Base-by-base conservation (phyloP, 169 alveolate species). In the Theileria sp. region DNA sequence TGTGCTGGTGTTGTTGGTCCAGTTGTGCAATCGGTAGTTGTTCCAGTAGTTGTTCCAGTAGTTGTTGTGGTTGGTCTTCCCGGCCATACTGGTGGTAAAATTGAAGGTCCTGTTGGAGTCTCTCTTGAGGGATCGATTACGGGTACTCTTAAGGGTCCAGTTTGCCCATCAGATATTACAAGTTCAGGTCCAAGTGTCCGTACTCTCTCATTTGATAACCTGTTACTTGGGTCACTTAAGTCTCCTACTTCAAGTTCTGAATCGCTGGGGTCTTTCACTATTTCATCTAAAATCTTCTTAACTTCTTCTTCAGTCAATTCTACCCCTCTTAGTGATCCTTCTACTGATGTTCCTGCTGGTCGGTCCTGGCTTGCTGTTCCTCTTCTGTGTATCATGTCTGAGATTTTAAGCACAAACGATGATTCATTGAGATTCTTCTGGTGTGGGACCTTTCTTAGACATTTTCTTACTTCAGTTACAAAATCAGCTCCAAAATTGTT, bases 361-460 rank as follows among this genome's bases (percentile, higher is more conserved):
- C 8, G n/a, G n/a, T 60, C 68, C 68, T 60, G 68, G 8, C n/a
- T 17, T 5, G 13, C 68, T 60, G 68, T 60, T 25, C 68, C 68
- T 60, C 23, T 60, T 28, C 23, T 60, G 36, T 8, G 12, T 2
- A 44, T 44, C 17, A 44, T 44, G 12, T 44, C 54, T 44, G 54
- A 44, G 54, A 44, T 44, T 44, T 44, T 44, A 13, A 44, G 1
- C 8, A 44, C 17, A 44, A 44, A 44, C 17, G 54, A 7, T 8
- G 54, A 44, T 44, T 13, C 54, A 13, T 2, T 44, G 3, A 44
- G 15, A 15, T 44, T 44, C 54, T 4, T 44, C 17, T 44, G 54
- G 54, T 44, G 54, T 44, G 54, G 54, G 0, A 44, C 54, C 54
- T 4, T 44, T 8, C 17, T 7, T 13, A 44, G 54, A 10, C 17